Evolutionary conservation across 352 stramenopile species (phyloP).

Genomic region (Pythium biforme): DNA sequence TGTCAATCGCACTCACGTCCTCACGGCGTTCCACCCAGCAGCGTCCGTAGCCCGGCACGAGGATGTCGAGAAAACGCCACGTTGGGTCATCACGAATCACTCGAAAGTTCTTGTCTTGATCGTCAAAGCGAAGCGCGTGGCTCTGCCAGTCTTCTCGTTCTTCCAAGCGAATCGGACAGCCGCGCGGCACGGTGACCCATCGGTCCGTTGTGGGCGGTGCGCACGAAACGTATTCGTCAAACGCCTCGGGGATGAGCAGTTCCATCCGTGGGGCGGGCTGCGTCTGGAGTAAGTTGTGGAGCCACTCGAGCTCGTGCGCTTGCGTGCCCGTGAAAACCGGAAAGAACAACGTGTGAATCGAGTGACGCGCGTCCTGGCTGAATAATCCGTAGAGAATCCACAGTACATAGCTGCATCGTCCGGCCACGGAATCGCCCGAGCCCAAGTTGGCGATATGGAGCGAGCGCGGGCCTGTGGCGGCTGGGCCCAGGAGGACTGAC

Average conservation of each 20-base stretch:
- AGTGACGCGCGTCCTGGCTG: slow-evolving; percentile 3
- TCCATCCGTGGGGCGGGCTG: neutral
- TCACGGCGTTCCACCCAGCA: slow-evolving; percentile 8
- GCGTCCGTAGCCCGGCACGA: slow-evolving; percentile 8
- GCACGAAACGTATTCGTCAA: neutral
- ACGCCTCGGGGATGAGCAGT: neutral
- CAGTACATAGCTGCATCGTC: neutral
- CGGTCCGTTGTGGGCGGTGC: neutral
- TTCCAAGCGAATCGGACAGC: neutral
- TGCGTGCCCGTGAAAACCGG: neutral
- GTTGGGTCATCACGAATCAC: slow-evolving; percentile 8
- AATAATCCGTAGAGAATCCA: slow-evolving; percentile 8
- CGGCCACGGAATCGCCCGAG: neutral
- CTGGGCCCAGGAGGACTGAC: neutral
- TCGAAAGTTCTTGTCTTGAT: neutral
- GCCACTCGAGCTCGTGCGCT: neutral
- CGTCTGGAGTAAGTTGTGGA: neutral
- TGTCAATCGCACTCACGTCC: neutral
- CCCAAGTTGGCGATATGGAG: neutral
- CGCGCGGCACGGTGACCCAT: slow-evolving; percentile 1
- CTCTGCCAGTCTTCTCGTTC: neutral
- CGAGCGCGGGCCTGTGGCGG: neutral
- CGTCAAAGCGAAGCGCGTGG: neutral
- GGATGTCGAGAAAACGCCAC: neutral
- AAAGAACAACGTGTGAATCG: neutral